These are phyloP conservation scores for Cladophialophora yegresii DNA, from an alignment of 2,329 filamentous ascomycete species.

Conservation along the genomic window DNA sequence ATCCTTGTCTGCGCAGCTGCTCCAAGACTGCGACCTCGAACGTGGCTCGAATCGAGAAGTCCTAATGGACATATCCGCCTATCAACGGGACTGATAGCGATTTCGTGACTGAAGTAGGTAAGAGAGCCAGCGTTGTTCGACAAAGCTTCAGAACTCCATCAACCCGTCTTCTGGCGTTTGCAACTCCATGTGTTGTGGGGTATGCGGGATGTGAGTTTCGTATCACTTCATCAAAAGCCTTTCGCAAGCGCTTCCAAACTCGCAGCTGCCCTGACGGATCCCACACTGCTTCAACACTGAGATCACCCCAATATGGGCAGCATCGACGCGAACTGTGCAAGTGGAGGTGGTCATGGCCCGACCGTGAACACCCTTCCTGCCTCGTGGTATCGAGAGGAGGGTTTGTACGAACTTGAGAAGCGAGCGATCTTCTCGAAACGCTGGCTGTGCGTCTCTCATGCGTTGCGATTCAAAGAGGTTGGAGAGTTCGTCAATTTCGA, in stretches of 20 bases:
- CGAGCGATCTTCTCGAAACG: conserved; percentile 55
- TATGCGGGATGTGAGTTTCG: neutral
- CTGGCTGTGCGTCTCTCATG: conserved; percentile 47
- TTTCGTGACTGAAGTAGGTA: neutral
- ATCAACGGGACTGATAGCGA: conserved; percentile 8
- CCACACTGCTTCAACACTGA: neutral
- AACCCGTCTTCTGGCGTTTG: neutral
- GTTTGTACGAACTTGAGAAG: conserved; percentile 55
- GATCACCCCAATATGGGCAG: neutral
- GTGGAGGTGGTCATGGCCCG: conserved; percentile 3
- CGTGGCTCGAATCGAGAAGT: conserved; percentile 3
- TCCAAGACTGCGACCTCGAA: neutral
- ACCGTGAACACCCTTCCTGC: conserved; percentile 44
- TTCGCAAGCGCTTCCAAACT: neutral
- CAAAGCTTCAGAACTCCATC: neutral
- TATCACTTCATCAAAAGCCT: neutral
- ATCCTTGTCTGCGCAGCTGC: conserved; percentile 4
- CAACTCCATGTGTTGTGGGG: neutral
- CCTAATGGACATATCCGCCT: conserved; percentile 1
- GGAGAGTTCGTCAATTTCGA: conserved; percentile 45
- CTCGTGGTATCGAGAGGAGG: conserved; percentile 54
- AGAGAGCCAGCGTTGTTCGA: neutral
- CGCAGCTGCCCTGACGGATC: too few species aligned
- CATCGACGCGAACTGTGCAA: neutral
- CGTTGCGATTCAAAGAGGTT: conserved; percentile 51